These are phyloP conservation scores for Colletotrichum chrysophilum DNA, from an alignment of 2,329 filamentous ascomycete species.

Conservation along the genomic window DNA sequence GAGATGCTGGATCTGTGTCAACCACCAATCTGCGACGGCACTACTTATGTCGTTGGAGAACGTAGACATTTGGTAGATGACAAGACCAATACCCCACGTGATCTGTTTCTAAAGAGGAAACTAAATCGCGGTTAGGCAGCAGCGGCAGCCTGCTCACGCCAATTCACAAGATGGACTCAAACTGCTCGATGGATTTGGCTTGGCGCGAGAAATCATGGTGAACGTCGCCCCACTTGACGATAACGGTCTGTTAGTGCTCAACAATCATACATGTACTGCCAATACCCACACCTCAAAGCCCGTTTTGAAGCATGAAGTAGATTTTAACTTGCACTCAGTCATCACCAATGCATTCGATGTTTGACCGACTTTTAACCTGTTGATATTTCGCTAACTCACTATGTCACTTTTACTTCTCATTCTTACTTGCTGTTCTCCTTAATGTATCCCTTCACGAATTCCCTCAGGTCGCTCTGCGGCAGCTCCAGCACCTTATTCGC, in stretches of 20 bases:
- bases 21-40: not conserved
- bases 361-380: not conserved
- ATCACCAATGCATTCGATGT: not conserved
- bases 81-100: not conserved
- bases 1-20: not conserved
- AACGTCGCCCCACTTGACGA: not conserved
- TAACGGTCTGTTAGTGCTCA: not conserved
- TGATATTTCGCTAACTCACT: not conserved
- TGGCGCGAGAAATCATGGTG: not conserved
- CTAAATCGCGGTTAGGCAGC: not conserved
- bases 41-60: not conserved
- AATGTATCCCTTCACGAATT: not conserved
- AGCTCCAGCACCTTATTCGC: conserved; percentile 19
- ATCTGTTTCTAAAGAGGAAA: not conserved
- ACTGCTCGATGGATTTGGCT: not conserved
- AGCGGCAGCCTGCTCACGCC: not conserved
- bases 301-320: not conserved
- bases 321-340: not conserved
- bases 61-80: not conserved
- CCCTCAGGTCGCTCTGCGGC: conserved; percentile 1
- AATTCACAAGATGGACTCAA: not conserved
- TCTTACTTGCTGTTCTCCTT: not conserved
- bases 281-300: not conserved
- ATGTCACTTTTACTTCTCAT: not conserved
- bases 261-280: not conserved